Percentiles rank a stretch among this genome's conserved stretches.
Conservation (phyloP, 257 asterid species). For the Hygrophila difformis region DNA sequence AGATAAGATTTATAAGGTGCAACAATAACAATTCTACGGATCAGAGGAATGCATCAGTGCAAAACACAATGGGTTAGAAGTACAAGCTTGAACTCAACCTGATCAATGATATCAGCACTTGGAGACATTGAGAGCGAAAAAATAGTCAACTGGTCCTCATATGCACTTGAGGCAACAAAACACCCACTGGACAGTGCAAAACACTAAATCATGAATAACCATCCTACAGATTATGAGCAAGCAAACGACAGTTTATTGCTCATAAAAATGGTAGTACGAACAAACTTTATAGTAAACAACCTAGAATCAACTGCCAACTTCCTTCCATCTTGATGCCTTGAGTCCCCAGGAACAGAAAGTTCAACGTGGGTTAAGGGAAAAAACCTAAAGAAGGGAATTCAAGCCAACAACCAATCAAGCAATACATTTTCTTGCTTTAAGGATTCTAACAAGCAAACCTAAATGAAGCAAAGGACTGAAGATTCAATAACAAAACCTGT, state of each 20-base stretch:
- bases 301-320: conserved; percentile 84
- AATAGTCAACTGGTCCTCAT: conserved; percentile 73
- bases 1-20: conserved; percentile 16
- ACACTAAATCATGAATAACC: conserved; percentile 32
- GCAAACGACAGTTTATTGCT: conserved; percentile 19
- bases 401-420: conserved; percentile 15
- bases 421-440: conserved; percentile 5
- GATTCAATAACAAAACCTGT: conserved; percentile 51
- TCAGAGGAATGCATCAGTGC: conserved; percentile 10
- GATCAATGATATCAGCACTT: conserved; percentile 62
- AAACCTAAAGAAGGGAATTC: conserved; percentile 41
- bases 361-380: conserved; percentile 57
- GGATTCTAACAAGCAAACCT: conserved; percentile 13
- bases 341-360: conserved; percentile 74
- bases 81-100: conserved; percentile 37
- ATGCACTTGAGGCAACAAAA: conserved; percentile 92
- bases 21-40: conserved; percentile 11
- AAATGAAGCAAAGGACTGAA: conserved; percentile 6
- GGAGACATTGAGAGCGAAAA: conserved; percentile 56
- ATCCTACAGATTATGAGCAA: conserved; percentile 31
- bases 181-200: conserved; percentile 73
- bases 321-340: conserved; percentile 80
- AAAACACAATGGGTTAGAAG: conserved; percentile 3
- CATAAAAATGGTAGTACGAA: conserved; percentile 11
- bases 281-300: conserved; percentile 24